Conservation (phyloP, 495 filamentous ascomycete genomes). For the Lophium mytilinum region DNA sequence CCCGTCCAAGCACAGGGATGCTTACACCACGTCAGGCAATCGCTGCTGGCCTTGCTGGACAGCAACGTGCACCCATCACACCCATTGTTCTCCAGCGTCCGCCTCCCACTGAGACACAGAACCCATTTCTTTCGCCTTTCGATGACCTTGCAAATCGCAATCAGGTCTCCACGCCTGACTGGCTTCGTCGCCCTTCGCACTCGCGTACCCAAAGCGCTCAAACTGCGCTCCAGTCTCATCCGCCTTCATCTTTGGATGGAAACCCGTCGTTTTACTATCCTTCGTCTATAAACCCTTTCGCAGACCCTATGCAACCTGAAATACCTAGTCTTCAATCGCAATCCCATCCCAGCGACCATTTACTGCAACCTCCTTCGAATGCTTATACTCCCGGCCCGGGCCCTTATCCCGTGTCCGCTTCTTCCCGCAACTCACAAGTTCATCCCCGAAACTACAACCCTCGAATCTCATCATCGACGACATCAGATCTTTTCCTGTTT, state of each 20-base stretch:
- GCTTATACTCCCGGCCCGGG: not conserved
- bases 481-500: conserved; percentile 10
- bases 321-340: conserved; percentile 13
- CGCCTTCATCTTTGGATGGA: conserved; percentile 16
- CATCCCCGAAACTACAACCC: conserved; percentile 4
- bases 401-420: not conserved
- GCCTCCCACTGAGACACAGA: conserved; percentile 8
- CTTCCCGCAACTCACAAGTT: not conserved
- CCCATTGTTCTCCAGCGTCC: not conserved
- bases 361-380: conserved; percentile 1
- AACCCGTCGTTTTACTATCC: conserved; percentile 7
- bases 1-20: not conserved
- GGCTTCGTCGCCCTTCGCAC: conserved; percentile 11
- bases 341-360: not conserved
- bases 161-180: conserved; percentile 23
- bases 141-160: conserved; percentile 16
- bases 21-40: not conserved
- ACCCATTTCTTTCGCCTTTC: conserved; percentile 13
- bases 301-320: conserved; percentile 12
- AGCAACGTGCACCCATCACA: conserved; percentile 19
- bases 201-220: conserved; percentile 13
- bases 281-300: conserved; percentile 12
- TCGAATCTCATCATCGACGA: not conserved
- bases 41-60: conserved; percentile 12
- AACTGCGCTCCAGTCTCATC: conserved; percentile 21